phyloP scores from a whole-genome alignment of 2,329 filamentous ascomycete genomes.

The Mycosphaerella sp. region DNA sequence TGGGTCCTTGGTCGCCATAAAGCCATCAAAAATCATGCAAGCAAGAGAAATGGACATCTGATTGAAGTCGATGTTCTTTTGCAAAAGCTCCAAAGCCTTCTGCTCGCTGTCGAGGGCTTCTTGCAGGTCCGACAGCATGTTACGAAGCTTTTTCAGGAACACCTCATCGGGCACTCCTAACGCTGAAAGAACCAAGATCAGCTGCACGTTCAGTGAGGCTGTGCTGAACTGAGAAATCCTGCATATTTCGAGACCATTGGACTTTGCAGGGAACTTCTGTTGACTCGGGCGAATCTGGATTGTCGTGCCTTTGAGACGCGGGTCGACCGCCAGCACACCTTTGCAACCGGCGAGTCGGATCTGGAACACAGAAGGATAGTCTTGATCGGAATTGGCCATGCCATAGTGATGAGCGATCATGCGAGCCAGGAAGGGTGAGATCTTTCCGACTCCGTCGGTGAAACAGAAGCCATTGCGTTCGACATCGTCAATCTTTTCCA shows the following conservation, averaged over 20 bases:
- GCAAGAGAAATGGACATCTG: conserved; percentile 69
- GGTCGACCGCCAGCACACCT: conserved; percentile 73
- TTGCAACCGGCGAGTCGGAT: conserved; percentile 92
- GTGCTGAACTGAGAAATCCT: conserved; percentile 68
- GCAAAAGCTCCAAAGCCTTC: conserved; percentile 62
- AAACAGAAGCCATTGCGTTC: conserved; percentile 64
- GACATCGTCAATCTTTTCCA: conserved; percentile 62
- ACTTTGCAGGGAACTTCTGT: conserved; percentile 70
- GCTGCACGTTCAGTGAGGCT: conserved; percentile 81
- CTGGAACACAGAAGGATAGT: conserved; percentile 74
- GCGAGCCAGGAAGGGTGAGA: conserved; percentile 70
- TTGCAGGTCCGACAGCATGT: conserved; percentile 64
- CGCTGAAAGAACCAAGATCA: conserved; percentile 75
- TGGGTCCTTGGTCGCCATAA: conserved; percentile 68
- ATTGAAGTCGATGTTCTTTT: conserved; percentile 76
- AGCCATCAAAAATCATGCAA: conserved; percentile 70
- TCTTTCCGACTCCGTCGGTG: conserved; percentile 87
- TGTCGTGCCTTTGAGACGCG: conserved; percentile 54
- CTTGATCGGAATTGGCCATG: conserved; percentile 45
- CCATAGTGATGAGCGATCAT: conserved; percentile 67
- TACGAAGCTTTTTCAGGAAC: conserved; percentile 61
- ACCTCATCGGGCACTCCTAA: conserved; percentile 63
- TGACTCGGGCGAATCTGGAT: conserved; percentile 80
- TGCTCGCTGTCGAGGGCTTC: conserved; percentile 60
- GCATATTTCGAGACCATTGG: conserved; percentile 77